phyloP scores from a whole-genome alignment of 768 basidiomycete genomes.

The Suillus decipiens region DNA sequence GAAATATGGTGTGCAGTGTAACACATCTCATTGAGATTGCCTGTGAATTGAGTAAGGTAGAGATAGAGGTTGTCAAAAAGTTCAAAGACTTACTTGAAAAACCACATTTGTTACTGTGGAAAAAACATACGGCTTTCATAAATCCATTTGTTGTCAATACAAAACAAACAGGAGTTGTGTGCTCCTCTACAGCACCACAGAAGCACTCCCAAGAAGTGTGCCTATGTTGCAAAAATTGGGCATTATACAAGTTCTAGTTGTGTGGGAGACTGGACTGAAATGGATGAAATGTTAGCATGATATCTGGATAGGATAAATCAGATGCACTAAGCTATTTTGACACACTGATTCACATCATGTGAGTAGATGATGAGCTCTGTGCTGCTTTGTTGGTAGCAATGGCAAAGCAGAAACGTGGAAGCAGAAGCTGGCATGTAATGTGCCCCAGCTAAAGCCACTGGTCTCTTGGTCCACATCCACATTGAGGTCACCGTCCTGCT shows the following conservation, averaged over 20 bases:
- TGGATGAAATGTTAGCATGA: slow-evolving; percentile 2
- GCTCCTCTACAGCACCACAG: background rate
- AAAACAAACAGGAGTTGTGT: background rate
- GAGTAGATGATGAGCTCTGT: background rate
- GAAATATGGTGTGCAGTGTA: background rate
- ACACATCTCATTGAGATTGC: background rate
- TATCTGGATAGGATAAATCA: background rate
- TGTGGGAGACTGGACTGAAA: background rate
- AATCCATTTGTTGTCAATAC: background rate
- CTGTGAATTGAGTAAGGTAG: background rate
- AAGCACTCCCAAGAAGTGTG: background rate
- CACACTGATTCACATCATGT: background rate
- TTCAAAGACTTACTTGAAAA: background rate
- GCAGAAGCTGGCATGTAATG: background rate
- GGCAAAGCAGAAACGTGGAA: background rate
- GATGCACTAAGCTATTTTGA: background rate
- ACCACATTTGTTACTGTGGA: background rate
- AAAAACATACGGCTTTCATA: background rate
- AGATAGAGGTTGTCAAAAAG: background rate
- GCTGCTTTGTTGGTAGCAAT: background rate
- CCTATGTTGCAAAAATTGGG: background rate
- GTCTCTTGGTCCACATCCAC: background rate
- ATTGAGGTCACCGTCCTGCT: background rate
- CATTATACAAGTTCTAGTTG: background rate
- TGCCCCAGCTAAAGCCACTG: background rate